A percentile compares a stretch with the other conserved stretches of the same genome.
These are phyloP conservation scores for Aspergillus hortae DNA, from an alignment of 2,329 filamentous ascomycete species.

Conservation along the genomic window DNA sequence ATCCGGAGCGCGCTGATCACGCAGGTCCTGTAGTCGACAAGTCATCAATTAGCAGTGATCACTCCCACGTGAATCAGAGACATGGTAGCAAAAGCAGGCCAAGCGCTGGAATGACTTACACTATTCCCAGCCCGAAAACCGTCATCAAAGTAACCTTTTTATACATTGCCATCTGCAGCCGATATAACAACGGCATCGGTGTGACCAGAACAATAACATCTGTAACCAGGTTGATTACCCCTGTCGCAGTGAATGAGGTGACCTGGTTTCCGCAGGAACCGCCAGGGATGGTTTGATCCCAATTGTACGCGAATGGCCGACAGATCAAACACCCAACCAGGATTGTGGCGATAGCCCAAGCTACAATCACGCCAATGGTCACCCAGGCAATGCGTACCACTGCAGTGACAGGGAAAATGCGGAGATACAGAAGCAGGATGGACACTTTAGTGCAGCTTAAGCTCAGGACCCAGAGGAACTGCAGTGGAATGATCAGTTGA, in stretches of 20 bases:
- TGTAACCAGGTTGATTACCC: constrained; percentile 22
- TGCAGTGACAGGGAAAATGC: constrained; percentile 19
- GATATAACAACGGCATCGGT: constrained; percentile 20
- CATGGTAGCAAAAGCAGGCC: not conserved
- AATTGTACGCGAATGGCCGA: constrained; percentile 22
- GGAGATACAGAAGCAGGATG: constrained; percentile 19
- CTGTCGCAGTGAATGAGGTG: constrained; percentile 18
- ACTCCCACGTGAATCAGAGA: not conserved
- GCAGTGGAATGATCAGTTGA: constrained; percentile 19
- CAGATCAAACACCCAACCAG: constrained; percentile 18
- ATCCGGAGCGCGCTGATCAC: constrained; percentile 37
- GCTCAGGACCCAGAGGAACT: constrained; percentile 24
- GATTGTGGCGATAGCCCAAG: constrained; percentile 27
- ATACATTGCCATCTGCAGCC: constrained; percentile 19
- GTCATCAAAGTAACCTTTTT: constrained; percentile 21
- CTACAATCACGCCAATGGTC: constrained; percentile 15
- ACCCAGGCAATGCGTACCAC: constrained; percentile 10
- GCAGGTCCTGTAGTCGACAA: constrained; percentile 23
- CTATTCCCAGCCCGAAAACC: constrained; percentile 19
- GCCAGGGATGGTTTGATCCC: constrained; percentile 21
- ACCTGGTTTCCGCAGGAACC: constrained; percentile 20
- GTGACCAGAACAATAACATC: constrained; percentile 20
- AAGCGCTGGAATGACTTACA: constrained; percentile 15
- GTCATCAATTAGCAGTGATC: not conserved
- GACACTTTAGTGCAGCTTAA: constrained; percentile 22